Conservation (phyloP, 2,329 filamentous ascomycete species). For the Gnomoniopsis sp. region DNA sequence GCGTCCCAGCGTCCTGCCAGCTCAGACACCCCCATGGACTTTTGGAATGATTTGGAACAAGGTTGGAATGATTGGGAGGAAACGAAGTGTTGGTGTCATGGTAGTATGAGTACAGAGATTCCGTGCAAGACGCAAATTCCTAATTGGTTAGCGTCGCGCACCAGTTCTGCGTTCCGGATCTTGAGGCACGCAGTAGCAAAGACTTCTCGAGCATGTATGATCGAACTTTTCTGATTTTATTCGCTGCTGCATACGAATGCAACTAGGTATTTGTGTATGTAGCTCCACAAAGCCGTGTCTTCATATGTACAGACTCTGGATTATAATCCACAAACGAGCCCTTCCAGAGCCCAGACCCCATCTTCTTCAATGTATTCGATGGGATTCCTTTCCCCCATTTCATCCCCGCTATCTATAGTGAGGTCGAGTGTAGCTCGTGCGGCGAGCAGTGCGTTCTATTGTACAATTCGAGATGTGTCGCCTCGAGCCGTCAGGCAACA, state of each 20-base stretch:
- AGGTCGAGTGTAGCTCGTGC: not conserved
- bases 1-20: too few relatives aligned
- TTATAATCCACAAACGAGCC: not conserved
- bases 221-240: not conserved
- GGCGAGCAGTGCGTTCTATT: not conserved
- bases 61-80: too few relatives aligned
- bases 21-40: too few relatives aligned
- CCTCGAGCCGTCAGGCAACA: not conserved
- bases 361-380: not conserved
- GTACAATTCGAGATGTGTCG: constrained; percentile 8
- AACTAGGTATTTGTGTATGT: not conserved
- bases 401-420: not conserved
- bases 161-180: too few relatives aligned
- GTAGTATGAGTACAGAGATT: too few relatives aligned
- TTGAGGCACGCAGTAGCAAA: not conserved
- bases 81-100: too few relatives aligned
- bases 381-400: not conserved
- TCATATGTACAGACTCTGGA: constrained; percentile 1
- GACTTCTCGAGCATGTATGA: too few relatives aligned
- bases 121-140: too few relatives aligned
- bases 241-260: not conserved
- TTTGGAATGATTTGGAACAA: too few relatives aligned
- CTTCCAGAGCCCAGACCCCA: not conserved
- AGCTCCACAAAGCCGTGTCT: not conserved
- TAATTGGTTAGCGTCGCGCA: too few relatives aligned